Evolutionary conservation across 2,329 filamentous ascomycete genomes (phyloP), one percentile per base, ranked within the genome.

Genomic region (Dothideomycetes sp.): DNA sequence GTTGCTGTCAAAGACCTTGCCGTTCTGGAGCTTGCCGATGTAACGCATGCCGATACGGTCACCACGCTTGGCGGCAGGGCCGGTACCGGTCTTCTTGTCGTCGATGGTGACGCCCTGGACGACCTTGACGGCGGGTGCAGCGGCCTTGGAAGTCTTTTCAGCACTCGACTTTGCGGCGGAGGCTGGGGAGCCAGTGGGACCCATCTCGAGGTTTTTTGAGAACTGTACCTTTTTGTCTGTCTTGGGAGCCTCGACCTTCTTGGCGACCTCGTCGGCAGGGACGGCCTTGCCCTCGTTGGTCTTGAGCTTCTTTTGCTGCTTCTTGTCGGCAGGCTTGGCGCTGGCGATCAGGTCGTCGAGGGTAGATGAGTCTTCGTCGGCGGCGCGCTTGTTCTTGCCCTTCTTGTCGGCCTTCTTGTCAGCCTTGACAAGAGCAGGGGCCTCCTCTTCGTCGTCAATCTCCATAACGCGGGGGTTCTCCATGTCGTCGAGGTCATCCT

Each of bases 201-300:
- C 91, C 66, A 94, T 87, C 73, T 96, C 91, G 48, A 98, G 85
- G 65, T 96, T 88, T 76, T 96, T 95, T 60, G 91, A 89, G 63
- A 98, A 98, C 65, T 94, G 86, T 47, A 98, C 91, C 73, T 95
- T 96, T 78, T 95, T 95, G 64, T 84, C 82, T 43, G 71, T 69
- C 72, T 80, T 79, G 32, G 55, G 64, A 40, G 68, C 66, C 42
- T 73, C 70, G 46, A 76, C 68, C 62, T 80, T 78, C 51, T 74
- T 67, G 53, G 80, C 75, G 31, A 69, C 67, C 40, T 56, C 56
- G 32, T 57, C 55, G 29, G 61, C 54, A 37, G 73, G 66, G 45
- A 82, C 77, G 45, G 91, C 80, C 61, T 95, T 83, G 52, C 89
- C 91, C 62, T 94, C 85, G 74, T 96, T 96, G 75, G 94, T 95